Evolutionary conservation across 2,329 filamentous ascomycete genomes (phyloP).

Genomic region (Leptodontidium sp.): DNA sequence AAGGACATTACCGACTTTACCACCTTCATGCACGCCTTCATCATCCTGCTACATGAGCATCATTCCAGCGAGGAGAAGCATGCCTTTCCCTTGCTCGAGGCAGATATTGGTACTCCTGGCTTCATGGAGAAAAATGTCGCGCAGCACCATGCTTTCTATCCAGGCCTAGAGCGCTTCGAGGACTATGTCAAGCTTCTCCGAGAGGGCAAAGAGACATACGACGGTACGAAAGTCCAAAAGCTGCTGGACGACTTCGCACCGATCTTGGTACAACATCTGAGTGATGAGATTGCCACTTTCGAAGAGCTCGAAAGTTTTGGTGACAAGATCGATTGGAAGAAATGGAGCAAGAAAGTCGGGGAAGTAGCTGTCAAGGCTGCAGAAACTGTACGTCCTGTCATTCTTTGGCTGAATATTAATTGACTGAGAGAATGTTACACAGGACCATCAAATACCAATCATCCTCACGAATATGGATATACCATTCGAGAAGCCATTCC

Average conservation of each 20-base stretch:
- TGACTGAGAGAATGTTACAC: neutral
- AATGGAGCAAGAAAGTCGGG: constrained; percentile 41
- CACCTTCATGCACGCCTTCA: constrained; percentile 45
- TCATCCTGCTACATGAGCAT: constrained; percentile 49
- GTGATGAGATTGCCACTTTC: constrained; percentile 51
- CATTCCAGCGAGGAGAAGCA: constrained; percentile 51
- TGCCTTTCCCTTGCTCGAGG: constrained; percentile 52
- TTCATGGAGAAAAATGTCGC: constrained; percentile 53
- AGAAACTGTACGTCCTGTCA: constrained; percentile 28
- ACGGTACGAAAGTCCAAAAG: constrained; percentile 44
- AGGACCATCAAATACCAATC: constrained; percentile 39
- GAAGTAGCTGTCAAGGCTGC: constrained; percentile 31
- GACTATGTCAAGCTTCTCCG: constrained; percentile 47
- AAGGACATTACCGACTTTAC: constrained; percentile 48
- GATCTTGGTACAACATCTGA: constrained; percentile 49
- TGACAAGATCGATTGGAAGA: constrained; percentile 49
- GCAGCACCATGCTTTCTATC: constrained; percentile 52
- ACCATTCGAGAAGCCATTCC: constrained; percentile 43
- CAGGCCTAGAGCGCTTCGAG: constrained; percentile 47
- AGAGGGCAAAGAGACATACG: constrained; percentile 44
- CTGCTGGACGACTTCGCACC: constrained; percentile 51
- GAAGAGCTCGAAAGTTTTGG: constrained; percentile 47
- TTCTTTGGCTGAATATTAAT: neutral
- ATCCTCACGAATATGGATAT: constrained; percentile 36
- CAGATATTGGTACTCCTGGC: constrained; percentile 47